phyloP scores from a whole-genome alignment of 2,329 filamentous ascomycete species.

The Xylariales sp. region DNA sequence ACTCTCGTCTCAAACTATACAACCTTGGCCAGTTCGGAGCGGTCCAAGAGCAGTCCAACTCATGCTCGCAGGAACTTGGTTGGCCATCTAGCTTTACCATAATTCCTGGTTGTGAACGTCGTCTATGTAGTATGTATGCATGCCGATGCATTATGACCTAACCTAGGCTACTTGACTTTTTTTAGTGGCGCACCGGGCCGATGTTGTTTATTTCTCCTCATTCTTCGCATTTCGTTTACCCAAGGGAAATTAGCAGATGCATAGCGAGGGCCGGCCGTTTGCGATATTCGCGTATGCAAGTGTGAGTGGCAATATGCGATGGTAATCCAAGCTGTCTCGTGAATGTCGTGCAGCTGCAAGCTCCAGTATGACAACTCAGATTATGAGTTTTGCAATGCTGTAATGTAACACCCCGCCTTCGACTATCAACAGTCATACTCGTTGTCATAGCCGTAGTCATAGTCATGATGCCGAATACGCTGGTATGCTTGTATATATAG shows the following conservation, averaged over 20 bases:
- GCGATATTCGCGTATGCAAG: slow-evolving; percentile 17
- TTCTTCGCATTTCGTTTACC: not conserved
- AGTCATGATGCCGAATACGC: not conserved
- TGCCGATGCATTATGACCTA: slow-evolving; percentile 5
- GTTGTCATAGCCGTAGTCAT: not conserved
- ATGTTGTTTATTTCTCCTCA: slow-evolving; percentile 4
- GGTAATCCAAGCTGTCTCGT: not conserved
- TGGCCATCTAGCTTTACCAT: not conserved
- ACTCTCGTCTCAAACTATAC: not conserved
- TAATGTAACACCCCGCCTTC: slow-evolving; percentile 11
- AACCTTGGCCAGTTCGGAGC: too few relatives aligned
- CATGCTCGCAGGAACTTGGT: too few relatives aligned
- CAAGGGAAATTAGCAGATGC: not conserved
- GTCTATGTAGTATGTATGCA: not conserved
- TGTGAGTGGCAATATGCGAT: slow-evolving; percentile 1
- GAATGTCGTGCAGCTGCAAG: slow-evolving; percentile 10
- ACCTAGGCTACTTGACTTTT: not conserved
- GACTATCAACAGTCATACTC: not conserved
- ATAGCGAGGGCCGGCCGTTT: not conserved
- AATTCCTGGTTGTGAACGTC: not conserved
- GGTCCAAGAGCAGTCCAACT: too few relatives aligned
- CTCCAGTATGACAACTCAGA: slow-evolving; percentile 9
- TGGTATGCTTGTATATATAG: not conserved
- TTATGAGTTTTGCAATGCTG: slow-evolving; percentile 4
- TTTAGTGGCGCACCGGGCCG: slow-evolving; percentile 11